Evolutionary conservation across 805 yeast genomes (phyloP).

Genomic region (Debaryomyces maramus): DNA sequence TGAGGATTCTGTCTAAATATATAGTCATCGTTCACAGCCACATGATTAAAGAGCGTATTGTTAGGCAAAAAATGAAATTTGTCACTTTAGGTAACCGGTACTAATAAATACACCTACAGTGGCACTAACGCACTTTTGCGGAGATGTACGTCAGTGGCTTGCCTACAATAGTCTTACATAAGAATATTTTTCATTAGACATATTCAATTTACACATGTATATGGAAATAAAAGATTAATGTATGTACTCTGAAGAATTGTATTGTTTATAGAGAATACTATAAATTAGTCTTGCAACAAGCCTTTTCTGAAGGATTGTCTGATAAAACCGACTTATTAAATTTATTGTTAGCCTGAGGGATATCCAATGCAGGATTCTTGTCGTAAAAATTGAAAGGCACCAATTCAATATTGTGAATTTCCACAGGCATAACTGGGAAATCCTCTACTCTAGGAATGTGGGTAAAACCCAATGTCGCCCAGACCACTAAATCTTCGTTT

Average conservation of each 20-base stretch:
- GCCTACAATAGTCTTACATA: too few species aligned
- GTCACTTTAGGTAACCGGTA: too few species aligned
- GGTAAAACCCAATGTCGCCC: slow-evolving; percentile 81
- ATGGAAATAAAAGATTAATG: not conserved
- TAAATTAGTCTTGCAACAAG: slow-evolving; percentile 40
- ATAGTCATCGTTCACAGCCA: too few species aligned
- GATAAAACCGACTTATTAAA: slow-evolving; percentile 62
- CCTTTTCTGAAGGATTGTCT: slow-evolving; percentile 20
- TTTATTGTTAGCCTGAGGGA: slow-evolving; percentile 67
- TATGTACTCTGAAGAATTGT: too few species aligned
- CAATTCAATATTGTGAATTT: slow-evolving; percentile 63
- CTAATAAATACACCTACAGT: too few species aligned
- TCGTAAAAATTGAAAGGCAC: slow-evolving; percentile 75
- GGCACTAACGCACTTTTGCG: too few species aligned
- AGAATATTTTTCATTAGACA: too few species aligned
- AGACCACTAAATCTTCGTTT: slow-evolving; percentile 72
- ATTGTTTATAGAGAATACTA: not conserved
- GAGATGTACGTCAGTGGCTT: too few species aligned
- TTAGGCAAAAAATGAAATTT: too few species aligned
- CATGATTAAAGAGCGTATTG: too few species aligned
- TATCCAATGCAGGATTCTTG: slow-evolving; percentile 74
- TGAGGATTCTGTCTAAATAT: not conserved
- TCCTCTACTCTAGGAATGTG: slow-evolving; percentile 83
- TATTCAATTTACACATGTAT: too few species aligned
- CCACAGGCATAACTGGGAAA: slow-evolving; percentile 90